Percentiles rank a stretch among this genome's conserved stretches.
Conservation (phyloP, 2,329 filamentous ascomycete genomes). For the Verticillium nubilum region DNA sequence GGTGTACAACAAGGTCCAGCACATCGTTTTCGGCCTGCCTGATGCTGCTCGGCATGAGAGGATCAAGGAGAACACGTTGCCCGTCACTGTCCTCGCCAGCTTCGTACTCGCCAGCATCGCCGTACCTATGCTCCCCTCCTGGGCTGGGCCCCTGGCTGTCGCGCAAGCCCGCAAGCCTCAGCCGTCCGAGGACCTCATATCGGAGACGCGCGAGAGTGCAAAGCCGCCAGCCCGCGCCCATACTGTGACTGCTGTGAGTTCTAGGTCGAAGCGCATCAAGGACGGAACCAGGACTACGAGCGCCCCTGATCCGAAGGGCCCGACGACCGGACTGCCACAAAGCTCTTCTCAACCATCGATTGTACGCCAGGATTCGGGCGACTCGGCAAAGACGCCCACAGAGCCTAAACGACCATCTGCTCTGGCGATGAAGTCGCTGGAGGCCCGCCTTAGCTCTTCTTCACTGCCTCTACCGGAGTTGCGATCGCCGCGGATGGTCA, state of each 20-base stretch:
- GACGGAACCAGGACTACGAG: constrained; percentile 41
- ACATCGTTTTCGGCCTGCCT: constrained; percentile 75
- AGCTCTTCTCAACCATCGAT: constrained; percentile 10
- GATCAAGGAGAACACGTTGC: constrained; percentile 76
- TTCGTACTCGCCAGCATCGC: constrained; percentile 74
- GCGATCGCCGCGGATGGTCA: constrained; percentile 43
- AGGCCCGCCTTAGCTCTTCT: constrained; percentile 61
- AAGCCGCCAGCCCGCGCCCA: constrained; percentile 56
- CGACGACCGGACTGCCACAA: background rate
- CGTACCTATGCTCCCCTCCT: constrained; percentile 67
- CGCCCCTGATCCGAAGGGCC: constrained; percentile 31
- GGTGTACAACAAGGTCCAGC: constrained; percentile 84
- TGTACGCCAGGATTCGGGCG: constrained; percentile 7
- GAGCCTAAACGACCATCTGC: constrained; percentile 39
- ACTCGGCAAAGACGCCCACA: constrained; percentile 21
- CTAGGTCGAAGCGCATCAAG: constrained; percentile 43
- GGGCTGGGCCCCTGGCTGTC: constrained; percentile 75
- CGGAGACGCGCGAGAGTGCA: constrained; percentile 41
- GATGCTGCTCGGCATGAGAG: constrained; percentile 65
- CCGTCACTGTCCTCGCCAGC: constrained; percentile 75
- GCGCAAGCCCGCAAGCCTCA: constrained; percentile 75
- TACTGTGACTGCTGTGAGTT: constrained; percentile 51
- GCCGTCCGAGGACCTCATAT: constrained; percentile 54
- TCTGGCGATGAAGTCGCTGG: constrained; percentile 47
- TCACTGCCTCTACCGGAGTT: constrained; percentile 61